phyloP scores from a whole-genome alignment of 495 filamentous ascomycete genomes.

The Saxophila tyrrhenica region DNA sequence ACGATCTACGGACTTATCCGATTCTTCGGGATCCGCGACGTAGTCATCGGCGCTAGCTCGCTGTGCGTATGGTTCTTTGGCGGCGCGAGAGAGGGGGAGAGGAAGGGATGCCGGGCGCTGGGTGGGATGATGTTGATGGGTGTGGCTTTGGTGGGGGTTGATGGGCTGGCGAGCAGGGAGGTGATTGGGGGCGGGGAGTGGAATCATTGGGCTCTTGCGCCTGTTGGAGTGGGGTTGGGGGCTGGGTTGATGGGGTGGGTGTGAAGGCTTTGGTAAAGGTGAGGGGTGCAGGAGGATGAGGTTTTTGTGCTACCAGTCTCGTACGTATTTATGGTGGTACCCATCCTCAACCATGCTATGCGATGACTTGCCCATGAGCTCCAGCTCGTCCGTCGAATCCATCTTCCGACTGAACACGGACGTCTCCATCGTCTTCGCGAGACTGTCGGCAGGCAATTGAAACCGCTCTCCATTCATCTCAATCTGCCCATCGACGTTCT shows the following conservation, averaged over 20 bases:
- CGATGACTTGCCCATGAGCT: neutral
- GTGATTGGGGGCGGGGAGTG: neutral
- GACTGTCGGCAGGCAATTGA: neutral
- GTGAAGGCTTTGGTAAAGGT: too few species aligned
- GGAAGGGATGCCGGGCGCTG: neutral
- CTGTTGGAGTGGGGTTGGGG: neutral
- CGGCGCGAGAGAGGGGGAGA: neutral
- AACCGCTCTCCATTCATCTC: neutral
- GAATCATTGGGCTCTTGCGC: neutral
- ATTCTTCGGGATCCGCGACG: slow-evolving; percentile 73
- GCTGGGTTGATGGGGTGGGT: neutral
- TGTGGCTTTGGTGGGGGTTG: neutral
- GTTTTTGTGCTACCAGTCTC: neutral
- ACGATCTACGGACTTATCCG: slow-evolving; percentile 38
- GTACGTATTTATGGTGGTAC: neutral
- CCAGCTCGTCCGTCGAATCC: neutral
- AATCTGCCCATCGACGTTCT: neutral
- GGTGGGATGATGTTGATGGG: neutral
- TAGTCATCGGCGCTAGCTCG: slow-evolving; percentile 87
- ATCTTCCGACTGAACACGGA: neutral
- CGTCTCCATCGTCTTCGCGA: neutral
- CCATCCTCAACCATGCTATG: neutral
- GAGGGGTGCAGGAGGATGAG: too few species aligned
- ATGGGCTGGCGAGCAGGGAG: neutral
- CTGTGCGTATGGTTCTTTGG: slow-evolving; percentile 33